A percentile compares a stretch with the other conserved stretches of the same genome.
Evolutionary conservation across 2,329 filamentous ascomycete species (phyloP).

Genomic region (Trichophyton schoenleinii): DNA sequence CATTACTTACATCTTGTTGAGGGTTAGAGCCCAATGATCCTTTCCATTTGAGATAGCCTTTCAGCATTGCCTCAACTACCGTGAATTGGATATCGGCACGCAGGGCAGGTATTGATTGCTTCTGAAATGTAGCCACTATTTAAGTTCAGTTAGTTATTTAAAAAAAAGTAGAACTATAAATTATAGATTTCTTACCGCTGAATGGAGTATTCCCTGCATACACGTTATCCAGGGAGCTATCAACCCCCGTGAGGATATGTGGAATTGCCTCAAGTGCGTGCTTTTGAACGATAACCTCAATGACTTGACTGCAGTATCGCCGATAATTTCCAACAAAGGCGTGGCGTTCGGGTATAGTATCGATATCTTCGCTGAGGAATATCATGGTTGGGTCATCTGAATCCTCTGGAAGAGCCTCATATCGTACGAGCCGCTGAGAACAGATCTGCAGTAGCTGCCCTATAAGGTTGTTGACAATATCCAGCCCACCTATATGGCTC

Average conservation of each 20-base stretch:
- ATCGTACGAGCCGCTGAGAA: conserved; percentile 70
- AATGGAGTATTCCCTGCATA: conserved; percentile 60
- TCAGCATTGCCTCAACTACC: conserved; percentile 75
- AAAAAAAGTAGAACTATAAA: background rate
- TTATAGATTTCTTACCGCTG: conserved; percentile 39
- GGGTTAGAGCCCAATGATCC: conserved; percentile 39
- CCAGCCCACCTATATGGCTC: conserved; percentile 47
- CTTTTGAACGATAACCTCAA: conserved; percentile 73
- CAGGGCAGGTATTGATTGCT: conserved; percentile 38
- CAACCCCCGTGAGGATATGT: conserved; percentile 72
- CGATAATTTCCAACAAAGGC: conserved; percentile 93
- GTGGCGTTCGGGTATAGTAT: conserved; percentile 85
- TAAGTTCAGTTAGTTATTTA: background rate
- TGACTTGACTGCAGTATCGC: conserved; percentile 73
- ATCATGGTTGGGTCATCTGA: conserved; percentile 65
- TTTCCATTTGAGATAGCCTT: conserved; percentile 77
- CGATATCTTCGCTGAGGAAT: conserved; percentile 85
- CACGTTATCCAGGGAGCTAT: conserved; percentile 59
- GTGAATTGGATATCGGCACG: conserved; percentile 80
- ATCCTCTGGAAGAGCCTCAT: conserved; percentile 74
- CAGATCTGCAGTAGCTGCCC: conserved; percentile 70
- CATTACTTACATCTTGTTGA: conserved; percentile 34
- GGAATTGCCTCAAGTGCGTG: conserved; percentile 74
- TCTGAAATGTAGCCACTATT: conserved; percentile 28
- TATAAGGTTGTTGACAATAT: conserved; percentile 51